Conservation (phyloP, 345 rosid species). For the Zanthoxylum bungeanum region DNA sequence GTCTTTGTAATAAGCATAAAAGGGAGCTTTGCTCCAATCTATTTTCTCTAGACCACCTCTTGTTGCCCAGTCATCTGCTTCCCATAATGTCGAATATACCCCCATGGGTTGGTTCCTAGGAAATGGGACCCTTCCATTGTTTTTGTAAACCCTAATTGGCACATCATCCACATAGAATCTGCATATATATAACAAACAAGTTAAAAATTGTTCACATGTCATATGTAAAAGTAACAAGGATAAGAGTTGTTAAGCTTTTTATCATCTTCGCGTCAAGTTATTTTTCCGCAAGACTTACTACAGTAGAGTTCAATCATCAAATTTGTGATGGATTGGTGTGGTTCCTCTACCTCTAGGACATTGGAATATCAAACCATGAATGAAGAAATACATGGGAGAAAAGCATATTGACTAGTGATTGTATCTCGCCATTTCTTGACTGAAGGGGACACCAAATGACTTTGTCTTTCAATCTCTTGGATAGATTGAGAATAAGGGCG, state of each 20-base stretch:
- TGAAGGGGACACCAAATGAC: neutral
- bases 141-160: conserved; percentile 90
- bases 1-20: conserved; percentile 76
- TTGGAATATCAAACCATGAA: neutral
- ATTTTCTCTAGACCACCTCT: conserved; percentile 94
- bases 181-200: too few species aligned
- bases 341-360: neutral
- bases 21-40: conserved; percentile 89
- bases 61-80: conserved; percentile 98
- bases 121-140: conserved; percentile 56
- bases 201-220: too few species aligned
- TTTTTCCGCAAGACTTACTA: too few species aligned
- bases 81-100: conserved; percentile 89
- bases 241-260: too few species aligned
- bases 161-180: conserved; percentile 77
- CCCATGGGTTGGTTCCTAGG: conserved; percentile 87
- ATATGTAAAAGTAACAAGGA: too few species aligned
- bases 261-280: too few species aligned
- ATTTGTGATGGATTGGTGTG: neutral
- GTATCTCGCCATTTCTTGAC: neutral
- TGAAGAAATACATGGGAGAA: neutral
- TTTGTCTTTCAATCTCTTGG: too few species aligned
- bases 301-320: neutral
- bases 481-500: too few species aligned
- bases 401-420: neutral